A percentile compares a stretch with the other conserved stretches of the same genome.
Evolutionary conservation across 2,329 filamentous ascomycete species (phyloP).

Genomic region (Alternaria rosae): DNA sequence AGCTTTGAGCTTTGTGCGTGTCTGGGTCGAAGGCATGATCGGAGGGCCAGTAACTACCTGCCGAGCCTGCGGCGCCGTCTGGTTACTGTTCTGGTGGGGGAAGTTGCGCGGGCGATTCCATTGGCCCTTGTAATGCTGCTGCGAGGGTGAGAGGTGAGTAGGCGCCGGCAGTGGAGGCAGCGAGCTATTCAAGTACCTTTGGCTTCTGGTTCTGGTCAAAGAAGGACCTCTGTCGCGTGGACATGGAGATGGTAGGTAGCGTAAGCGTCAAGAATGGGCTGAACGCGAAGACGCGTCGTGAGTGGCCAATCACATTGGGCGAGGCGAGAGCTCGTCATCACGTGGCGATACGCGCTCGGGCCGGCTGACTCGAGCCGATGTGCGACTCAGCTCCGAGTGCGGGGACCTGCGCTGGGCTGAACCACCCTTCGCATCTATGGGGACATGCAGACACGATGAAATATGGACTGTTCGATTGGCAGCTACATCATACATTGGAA

Average conservation of each 20-base stretch:
- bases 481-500: neutral
- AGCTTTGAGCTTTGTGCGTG: constrained; percentile 62
- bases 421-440: neutral
- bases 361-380: constrained; percentile 1
- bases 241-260: constrained; percentile 46
- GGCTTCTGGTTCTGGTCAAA: constrained; percentile 57
- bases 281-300: constrained; percentile 27
- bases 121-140: constrained; percentile 46
- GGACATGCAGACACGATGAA: neutral
- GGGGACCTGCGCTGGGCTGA: constrained; percentile 7
- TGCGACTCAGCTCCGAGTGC: neutral
- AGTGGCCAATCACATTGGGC: constrained; percentile 9
- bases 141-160: constrained; percentile 13
- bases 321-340: constrained; percentile 15
- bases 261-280: constrained; percentile 7
- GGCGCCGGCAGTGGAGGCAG: neutral
- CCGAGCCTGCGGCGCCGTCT: constrained; percentile 38
- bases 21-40: constrained; percentile 60
- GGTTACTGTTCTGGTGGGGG: constrained; percentile 34
- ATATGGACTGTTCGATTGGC: neutral
- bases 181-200: constrained; percentile 43
- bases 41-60: constrained; percentile 48
- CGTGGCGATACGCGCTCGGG: constrained; percentile 9
- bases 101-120: constrained; percentile 46
- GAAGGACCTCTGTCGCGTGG: constrained; percentile 59